Evolutionary conservation across 805 yeast genomes (phyloP).

Genomic region (Candida ficus): DNA sequence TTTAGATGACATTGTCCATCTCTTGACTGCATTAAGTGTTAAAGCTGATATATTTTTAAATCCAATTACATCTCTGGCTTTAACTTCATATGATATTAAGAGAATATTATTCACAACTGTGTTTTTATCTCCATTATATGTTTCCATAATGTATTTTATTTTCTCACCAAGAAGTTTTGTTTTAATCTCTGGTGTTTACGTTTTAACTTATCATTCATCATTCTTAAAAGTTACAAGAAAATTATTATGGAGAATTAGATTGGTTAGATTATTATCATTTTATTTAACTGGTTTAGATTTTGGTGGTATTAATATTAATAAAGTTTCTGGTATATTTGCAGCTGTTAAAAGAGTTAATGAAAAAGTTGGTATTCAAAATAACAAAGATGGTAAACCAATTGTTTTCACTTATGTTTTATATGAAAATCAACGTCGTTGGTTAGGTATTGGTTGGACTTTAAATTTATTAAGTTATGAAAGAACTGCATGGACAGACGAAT

Average conservation of each 20-base stretch:
- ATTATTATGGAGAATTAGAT: slow-evolving; percentile 76
- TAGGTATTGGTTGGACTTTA: slow-evolving; percentile 97
- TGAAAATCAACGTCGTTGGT: slow-evolving; percentile 96
- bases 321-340: slow-evolving; percentile 37
- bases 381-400: slow-evolving; percentile 45
- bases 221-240: slow-evolving; percentile 81
- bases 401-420: slow-evolving; percentile 87
- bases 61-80: slow-evolving; percentile 72
- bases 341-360: slow-evolving; percentile 37
- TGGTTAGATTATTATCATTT: slow-evolving; percentile 66
- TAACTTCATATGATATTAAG: slow-evolving; percentile 74
- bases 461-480: slow-evolving; percentile 88
- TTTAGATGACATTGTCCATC: slow-evolving; percentile 77
- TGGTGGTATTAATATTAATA: slow-evolving; percentile 38
- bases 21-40: slow-evolving; percentile 66
- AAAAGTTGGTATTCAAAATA: slow-evolving; percentile 28
- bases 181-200: slow-evolving; percentile 49
- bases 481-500: slow-evolving; percentile 96
- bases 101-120: slow-evolving; percentile 79
- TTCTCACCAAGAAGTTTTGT: slow-evolving; percentile 67
- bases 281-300: slow-evolving; percentile 87
- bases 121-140: slow-evolving; percentile 80
- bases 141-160: slow-evolving; percentile 60
- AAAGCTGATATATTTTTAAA: slow-evolving; percentile 72
- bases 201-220: slow-evolving; percentile 80